These are phyloP conservation scores for Spathaspora passalidarum DNA, from an alignment of 805 yeast species.

Conservation along the genomic window DNA sequence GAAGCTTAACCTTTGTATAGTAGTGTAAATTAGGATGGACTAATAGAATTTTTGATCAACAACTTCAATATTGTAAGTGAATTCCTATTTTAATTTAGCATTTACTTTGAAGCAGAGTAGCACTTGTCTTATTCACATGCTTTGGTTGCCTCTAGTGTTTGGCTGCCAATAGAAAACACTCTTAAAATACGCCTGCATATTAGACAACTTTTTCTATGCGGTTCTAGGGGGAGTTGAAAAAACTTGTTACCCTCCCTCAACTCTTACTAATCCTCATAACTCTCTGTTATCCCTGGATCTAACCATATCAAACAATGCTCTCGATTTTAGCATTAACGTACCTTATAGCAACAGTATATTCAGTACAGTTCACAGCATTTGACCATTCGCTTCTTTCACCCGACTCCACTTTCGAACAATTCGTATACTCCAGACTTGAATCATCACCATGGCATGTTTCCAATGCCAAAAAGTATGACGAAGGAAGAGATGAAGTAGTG, in stretches of 20 bases:
- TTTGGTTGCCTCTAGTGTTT: too few relatives aligned
- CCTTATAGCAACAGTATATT: not conserved
- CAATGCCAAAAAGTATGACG: slow-evolving; percentile 48
- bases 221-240: not conserved
- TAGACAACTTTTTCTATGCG: not conserved
- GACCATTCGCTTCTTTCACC: slow-evolving; percentile 29
- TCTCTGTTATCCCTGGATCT: not conserved
- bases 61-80: not conserved
- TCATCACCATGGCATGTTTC: slow-evolving; percentile 50
- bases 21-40: slow-evolving; percentile 1
- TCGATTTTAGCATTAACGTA: not conserved
- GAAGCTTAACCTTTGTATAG: slow-evolving; percentile 23
- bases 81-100: too few relatives aligned
- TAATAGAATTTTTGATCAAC: not conserved
- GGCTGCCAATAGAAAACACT: too few relatives aligned
- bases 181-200: too few relatives aligned
- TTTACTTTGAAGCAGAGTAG: too few relatives aligned
- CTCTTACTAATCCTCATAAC: not conserved
- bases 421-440: slow-evolving; percentile 26
- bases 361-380: slow-evolving; percentile 29
- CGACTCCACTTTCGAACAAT: slow-evolving; percentile 66
- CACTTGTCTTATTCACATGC: too few relatives aligned
- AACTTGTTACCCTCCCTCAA: not conserved
- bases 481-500: slow-evolving; percentile 24
- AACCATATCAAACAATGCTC: not conserved